Conservation (phyloP, 495 filamentous ascomycete species). For the Sporormia fimetaria region DNA sequence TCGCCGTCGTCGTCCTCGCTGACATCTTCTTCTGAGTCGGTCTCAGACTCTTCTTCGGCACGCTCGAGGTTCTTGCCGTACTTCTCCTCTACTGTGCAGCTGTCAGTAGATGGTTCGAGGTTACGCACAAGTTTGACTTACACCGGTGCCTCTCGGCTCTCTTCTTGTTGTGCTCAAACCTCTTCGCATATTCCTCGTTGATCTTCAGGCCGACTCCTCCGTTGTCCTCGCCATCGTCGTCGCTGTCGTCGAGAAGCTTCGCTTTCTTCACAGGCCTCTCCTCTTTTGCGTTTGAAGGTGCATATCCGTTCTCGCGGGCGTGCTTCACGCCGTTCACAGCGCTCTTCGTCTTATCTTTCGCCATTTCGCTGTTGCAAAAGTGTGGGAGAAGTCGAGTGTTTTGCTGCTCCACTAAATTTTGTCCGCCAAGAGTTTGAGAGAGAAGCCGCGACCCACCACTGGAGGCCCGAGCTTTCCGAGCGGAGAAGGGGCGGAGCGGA, state of each 20-base stretch:
- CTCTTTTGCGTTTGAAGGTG: background rate
- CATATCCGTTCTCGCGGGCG: background rate
- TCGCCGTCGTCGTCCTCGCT: slow-evolving; percentile 84
- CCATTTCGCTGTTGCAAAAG: slow-evolving; percentile 1
- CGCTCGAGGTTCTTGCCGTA: slow-evolving; percentile 46
- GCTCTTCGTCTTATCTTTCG: slow-evolving; percentile 1
- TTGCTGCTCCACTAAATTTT: slow-evolving; percentile 3
- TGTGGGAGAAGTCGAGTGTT: background rate
- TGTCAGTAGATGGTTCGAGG: slow-evolving; percentile 6
- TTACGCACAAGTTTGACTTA: slow-evolving; percentile 37
- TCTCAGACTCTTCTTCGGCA: slow-evolving; percentile 38
- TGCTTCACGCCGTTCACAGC: background rate
- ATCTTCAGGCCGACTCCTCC: slow-evolving; percentile 52
- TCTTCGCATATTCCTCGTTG: slow-evolving; percentile 78
- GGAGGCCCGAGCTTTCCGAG: too few relatives aligned
- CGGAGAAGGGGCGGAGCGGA: too few relatives aligned
- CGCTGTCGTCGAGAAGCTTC: slow-evolving; percentile 28
- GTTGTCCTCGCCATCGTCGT: slow-evolving; percentile 37
- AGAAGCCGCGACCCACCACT: slow-evolving; percentile 2
- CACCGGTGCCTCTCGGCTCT: slow-evolving; percentile 75
- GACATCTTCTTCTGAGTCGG: slow-evolving; percentile 56
- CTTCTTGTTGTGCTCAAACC: slow-evolving; percentile 95
- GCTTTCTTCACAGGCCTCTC: slow-evolving; percentile 26
- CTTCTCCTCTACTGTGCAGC: slow-evolving; percentile 66
- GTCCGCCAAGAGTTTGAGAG: slow-evolving; percentile 6